A percentile compares a stretch with the other conserved stretches of the same genome.
phyloP scores from a whole-genome alignment of 2,329 filamentous ascomycete species.

The Stagonosporopsis vannaccii region DNA sequence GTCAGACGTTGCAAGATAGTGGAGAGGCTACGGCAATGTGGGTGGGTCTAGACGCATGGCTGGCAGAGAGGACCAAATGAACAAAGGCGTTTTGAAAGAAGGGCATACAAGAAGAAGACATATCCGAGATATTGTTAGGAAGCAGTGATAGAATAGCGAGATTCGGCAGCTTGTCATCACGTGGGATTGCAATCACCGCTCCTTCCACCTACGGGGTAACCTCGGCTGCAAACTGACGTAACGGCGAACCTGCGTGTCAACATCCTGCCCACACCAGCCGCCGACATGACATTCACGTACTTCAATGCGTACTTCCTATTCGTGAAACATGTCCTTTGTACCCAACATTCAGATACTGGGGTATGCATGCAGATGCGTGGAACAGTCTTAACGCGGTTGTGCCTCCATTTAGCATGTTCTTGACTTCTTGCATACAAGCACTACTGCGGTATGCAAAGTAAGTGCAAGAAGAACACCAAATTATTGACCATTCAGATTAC shows the following conservation, averaged over 20 bases:
- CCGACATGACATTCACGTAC: not conserved
- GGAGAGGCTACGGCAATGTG: slow-evolving; percentile 30
- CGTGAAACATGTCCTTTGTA: not conserved
- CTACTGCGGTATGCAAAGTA: not conserved
- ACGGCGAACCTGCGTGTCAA: slow-evolving; percentile 6
- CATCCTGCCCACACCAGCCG: not conserved
- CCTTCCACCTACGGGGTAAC: slow-evolving; percentile 6
- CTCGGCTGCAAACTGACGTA: slow-evolving; percentile 7
- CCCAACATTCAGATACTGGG: slow-evolving; percentile 1
- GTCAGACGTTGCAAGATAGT: slow-evolving; percentile 49
- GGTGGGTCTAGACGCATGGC: slow-evolving; percentile 28
- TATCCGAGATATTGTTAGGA: not conserved
- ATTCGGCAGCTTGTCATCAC: not conserved
- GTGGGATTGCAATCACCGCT: slow-evolving; percentile 6
- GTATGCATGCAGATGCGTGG: not conserved
- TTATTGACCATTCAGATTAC: not conserved
- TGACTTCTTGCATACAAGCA: not conserved
- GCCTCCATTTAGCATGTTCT: slow-evolving; percentile 1
- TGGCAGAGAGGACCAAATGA: slow-evolving; percentile 1
- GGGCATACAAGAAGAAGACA: not conserved
- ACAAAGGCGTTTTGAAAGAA: not conserved
- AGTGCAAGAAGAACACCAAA: not conserved
- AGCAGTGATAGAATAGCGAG: not conserved
- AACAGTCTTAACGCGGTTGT: not conserved
- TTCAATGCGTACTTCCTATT: not conserved